phyloP scores from a whole-genome alignment of 23 red algal species.

The Gracilaria domingensis region DNA sequence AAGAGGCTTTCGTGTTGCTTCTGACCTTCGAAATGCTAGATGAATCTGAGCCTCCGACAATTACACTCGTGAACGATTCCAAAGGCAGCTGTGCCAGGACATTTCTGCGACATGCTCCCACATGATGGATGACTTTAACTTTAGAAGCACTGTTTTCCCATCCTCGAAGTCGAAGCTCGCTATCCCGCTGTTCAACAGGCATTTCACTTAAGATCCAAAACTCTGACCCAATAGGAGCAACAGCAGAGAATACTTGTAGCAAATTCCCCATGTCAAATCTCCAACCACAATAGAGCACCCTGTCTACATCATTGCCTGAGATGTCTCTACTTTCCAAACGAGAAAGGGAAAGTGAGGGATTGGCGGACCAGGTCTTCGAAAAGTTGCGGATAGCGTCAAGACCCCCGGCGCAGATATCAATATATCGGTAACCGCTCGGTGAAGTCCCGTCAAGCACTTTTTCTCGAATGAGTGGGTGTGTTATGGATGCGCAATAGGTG shows the following conservation, averaged over 20 bases:
- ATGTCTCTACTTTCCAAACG: constrained; percentile 48
- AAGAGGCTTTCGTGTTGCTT: neutral
- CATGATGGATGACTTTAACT: constrained; percentile 59
- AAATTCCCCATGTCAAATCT: constrained; percentile 74
- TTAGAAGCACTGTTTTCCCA: constrained; percentile 54
- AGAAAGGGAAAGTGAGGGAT: constrained; percentile 32
- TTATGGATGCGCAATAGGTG: constrained; percentile 70
- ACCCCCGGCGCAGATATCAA: constrained; percentile 64
- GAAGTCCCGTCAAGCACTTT: constrained; percentile 25
- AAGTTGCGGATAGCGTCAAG: constrained; percentile 65
- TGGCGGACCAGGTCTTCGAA: constrained; percentile 49
- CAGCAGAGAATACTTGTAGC: constrained; percentile 66
- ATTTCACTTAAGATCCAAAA: constrained; percentile 73
- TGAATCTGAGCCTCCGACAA: constrained; percentile 57
- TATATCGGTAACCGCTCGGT: constrained; percentile 15
- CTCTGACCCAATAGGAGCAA: constrained; percentile 67
- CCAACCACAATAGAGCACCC: constrained; percentile 67
- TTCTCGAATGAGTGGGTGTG: constrained; percentile 71
- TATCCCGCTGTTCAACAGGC: constrained; percentile 55
- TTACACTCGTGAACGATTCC: constrained; percentile 72
- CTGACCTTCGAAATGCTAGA: constrained; percentile 43
- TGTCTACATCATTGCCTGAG: constrained; percentile 32
- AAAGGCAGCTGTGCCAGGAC: constrained; percentile 66
- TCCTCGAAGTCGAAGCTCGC: constrained; percentile 56
- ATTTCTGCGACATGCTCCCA: constrained; percentile 63